Conservation (phyloP, 352 stramenopile genomes). For the Hyaloperonospora arabidopsidis region DNA sequence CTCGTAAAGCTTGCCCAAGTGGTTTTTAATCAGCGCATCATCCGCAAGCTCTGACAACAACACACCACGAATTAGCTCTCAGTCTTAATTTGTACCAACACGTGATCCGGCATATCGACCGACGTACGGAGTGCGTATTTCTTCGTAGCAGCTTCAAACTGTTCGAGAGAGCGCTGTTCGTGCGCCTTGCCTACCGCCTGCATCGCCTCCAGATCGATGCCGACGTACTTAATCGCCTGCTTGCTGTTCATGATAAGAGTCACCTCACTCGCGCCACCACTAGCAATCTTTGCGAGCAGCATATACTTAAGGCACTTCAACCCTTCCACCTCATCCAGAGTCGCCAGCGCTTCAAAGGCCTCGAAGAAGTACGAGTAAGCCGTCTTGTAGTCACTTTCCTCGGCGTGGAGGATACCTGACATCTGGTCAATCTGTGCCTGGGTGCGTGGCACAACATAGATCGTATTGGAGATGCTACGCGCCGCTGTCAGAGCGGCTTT, state of each 20-base stretch:
- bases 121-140: constrained; percentile 81
- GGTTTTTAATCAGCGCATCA: constrained; percentile 87
- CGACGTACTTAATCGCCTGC: constrained; percentile 95
- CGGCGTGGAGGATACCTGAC: constrained; percentile 94
- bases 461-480: constrained; percentile 95
- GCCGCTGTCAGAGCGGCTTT: constrained; percentile 94
- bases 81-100: background rate
- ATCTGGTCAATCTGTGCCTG: constrained; percentile 96
- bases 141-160: constrained; percentile 78
- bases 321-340: constrained; percentile 81
- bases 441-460: constrained; percentile 93
- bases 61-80: constrained; percentile 1
- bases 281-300: constrained; percentile 94
- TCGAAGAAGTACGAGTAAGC: constrained; percentile 99
- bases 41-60: constrained; percentile 61
- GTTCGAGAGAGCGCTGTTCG: constrained; percentile 89
- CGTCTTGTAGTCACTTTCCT: constrained; percentile 99
- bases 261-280: constrained; percentile 88
- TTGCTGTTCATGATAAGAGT: constrained; percentile 93
- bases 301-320: constrained; percentile 96
- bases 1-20: constrained; percentile 95
- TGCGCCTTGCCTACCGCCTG: constrained; percentile 92
- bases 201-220: constrained; percentile 94
- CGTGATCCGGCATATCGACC: background rate
- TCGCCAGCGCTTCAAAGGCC: constrained; percentile 92